These are phyloP conservation scores for Daedaleopsis nitida DNA, from an alignment of 768 basidiomycete genomes.

Conservation along the genomic window DNA sequence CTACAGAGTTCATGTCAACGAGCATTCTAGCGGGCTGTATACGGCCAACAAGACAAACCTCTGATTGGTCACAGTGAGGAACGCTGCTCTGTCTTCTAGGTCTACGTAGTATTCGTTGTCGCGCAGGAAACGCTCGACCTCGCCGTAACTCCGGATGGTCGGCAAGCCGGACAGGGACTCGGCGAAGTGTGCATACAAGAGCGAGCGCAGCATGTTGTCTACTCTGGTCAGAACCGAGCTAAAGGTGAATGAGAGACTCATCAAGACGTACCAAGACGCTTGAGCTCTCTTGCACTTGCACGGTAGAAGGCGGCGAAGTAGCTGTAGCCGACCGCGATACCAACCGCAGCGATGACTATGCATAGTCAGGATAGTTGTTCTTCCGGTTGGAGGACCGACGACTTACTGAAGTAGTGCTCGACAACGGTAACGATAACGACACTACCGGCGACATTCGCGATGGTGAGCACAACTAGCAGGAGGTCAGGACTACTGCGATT, in stretches of 20 bases:
- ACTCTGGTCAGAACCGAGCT: neutral
- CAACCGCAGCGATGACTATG: constrained; percentile 54
- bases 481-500: neutral
- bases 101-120: constrained; percentile 71
- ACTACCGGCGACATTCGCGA: constrained; percentile 53
- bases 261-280: constrained; percentile 43
- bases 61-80: constrained; percentile 68
- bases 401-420: constrained; percentile 63
- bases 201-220: constrained; percentile 74
- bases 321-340: constrained; percentile 60
- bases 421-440: constrained; percentile 58
- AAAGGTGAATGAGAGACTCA: neutral
- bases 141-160: constrained; percentile 75
- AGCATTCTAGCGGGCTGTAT: neutral
- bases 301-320: constrained; percentile 73
- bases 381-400: neutral
- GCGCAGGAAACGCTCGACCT: constrained; percentile 57
- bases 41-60: constrained; percentile 36
- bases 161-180: constrained; percentile 74
- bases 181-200: constrained; percentile 77
- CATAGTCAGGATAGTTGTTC: neutral
- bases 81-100: constrained; percentile 72
- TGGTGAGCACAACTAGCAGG: constrained; percentile 47
- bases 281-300: constrained; percentile 71
- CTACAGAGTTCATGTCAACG: constrained; percentile 27